These are phyloP conservation scores for Meyerozyma carpophila DNA, from an alignment of 1,139 yeast genomes.

Conservation along the genomic window DNA sequence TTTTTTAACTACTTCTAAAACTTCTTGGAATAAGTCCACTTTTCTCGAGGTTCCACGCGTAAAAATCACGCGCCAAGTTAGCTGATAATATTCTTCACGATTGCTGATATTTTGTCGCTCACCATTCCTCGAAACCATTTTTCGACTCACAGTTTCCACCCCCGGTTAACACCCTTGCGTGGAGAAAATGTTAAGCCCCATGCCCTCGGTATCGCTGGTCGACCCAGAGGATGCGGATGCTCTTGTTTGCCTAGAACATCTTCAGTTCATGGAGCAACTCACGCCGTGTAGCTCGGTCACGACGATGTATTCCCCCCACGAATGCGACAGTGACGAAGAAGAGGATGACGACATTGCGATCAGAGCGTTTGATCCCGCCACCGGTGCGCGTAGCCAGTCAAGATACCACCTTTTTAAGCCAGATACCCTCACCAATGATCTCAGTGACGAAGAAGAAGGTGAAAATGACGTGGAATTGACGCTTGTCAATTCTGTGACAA, in stretches of 20 bases:
- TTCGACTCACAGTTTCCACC: neutral
- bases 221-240: constrained; percentile 3
- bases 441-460: constrained; percentile 3
- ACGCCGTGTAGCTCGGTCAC: constrained; percentile 16
- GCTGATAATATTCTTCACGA: neutral
- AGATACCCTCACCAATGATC: constrained; percentile 3
- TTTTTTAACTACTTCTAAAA: constrained; percentile 1
- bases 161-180: neutral
- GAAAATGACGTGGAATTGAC: constrained; percentile 4
- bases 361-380: constrained; percentile 8
- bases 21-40: neutral
- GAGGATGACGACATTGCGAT: constrained; percentile 3
- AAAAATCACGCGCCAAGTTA: too few relatives aligned
- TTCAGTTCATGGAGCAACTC: constrained; percentile 8
- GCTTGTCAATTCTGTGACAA: constrained; percentile 6
- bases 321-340: neutral
- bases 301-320: neutral
- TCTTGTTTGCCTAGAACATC: constrained; percentile 3
- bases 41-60: too few relatives aligned
- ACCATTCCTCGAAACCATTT: neutral
- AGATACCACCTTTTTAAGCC: neutral
- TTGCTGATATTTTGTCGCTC: neutral
- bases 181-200: neutral
- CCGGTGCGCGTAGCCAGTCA: neutral
- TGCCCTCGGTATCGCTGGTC: constrained; percentile 1